These are phyloP conservation scores for Picea glauca DNA, from an alignment of 75 land plant genomes.

Conservation along the genomic window DNA sequence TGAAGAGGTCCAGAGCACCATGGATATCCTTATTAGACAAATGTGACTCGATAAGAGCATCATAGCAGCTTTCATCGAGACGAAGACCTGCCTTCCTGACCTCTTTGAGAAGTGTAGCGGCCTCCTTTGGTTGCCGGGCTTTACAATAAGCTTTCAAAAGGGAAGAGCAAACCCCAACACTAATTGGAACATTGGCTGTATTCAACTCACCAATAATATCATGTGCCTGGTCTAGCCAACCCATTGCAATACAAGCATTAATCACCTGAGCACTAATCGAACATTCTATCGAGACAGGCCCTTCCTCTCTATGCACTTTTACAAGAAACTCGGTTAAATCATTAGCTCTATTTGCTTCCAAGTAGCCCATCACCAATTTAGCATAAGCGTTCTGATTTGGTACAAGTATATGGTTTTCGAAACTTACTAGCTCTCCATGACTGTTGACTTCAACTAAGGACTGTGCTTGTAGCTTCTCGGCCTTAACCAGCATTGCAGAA, in stretches of 20 bases:
- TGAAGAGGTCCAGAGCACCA: constrained; percentile 52
- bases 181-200: constrained; percentile 36
- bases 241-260: constrained; percentile 53
- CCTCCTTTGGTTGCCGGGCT: constrained; percentile 27
- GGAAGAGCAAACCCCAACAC: constrained; percentile 46
- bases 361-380: constrained; percentile 49
- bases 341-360: constrained; percentile 49
- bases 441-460: constrained; percentile 21
- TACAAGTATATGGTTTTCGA: constrained; percentile 47
- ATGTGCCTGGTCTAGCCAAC: constrained; percentile 67
- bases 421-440: constrained; percentile 42
- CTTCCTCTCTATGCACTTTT: constrained; percentile 44
- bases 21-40: constrained; percentile 36
- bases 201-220: constrained; percentile 68
- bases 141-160: constrained; percentile 63
- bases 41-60: constrained; percentile 33
- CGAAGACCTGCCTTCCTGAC: constrained; percentile 60
- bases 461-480: constrained; percentile 19
- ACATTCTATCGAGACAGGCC: constrained; percentile 37
- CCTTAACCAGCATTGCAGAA: neutral
- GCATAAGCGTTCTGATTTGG: constrained; percentile 55
- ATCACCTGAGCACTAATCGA: constrained; percentile 54
- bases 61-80: constrained; percentile 64
- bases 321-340: constrained; percentile 58
- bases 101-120: constrained; percentile 41